A percentile compares a stretch with the other conserved stretches of the same genome.
These are phyloP conservation scores for Camelina laxa DNA, from an alignment of 345 rosid genomes.

Conservation along the genomic window DNA sequence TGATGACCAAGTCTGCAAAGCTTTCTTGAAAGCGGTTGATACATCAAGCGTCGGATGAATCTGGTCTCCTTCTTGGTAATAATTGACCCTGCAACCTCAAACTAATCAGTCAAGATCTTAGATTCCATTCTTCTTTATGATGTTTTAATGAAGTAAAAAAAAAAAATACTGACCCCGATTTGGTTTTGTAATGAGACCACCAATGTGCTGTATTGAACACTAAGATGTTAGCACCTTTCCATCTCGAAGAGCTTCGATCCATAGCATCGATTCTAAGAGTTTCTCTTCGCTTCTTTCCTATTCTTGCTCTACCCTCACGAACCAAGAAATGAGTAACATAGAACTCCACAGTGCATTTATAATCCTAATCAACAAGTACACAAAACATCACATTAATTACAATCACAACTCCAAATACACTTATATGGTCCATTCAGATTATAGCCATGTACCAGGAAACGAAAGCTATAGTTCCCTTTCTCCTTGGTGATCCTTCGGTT, in stretches of 20 bases:
- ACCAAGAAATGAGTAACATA: constrained; percentile 83
- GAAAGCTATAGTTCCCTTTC: constrained; percentile 88
- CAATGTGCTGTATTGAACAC: constrained; percentile 96
- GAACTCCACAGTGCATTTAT: constrained; percentile 83
- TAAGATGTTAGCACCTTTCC: constrained; percentile 90
- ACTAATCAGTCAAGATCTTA: constrained; percentile 1
- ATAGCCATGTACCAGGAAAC: constrained; percentile 60
- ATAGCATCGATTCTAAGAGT: constrained; percentile 84
- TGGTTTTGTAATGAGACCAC: constrained; percentile 98
- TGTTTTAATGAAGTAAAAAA: neutral
- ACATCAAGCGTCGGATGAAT: constrained; percentile 79
- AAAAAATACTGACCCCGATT: constrained; percentile 72
- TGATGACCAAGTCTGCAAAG: constrained; percentile 81
- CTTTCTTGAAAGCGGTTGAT: constrained; percentile 71
- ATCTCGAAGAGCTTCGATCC: constrained; percentile 86
- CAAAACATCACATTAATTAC: constrained; percentile 9
- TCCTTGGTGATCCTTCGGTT: constrained; percentile 82
- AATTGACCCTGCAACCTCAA: constrained; percentile 68
- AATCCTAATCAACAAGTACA: constrained; percentile 64
- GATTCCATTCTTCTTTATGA: constrained; percentile 12
- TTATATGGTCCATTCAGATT: neutral
- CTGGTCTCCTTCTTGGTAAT: constrained; percentile 82
- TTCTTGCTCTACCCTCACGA: constrained; percentile 82
- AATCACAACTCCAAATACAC: neutral
- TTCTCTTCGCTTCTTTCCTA: constrained; percentile 70